Conservation (phyloP, 2,329 filamentous ascomycete species). For the Venturia asperata region DNA sequence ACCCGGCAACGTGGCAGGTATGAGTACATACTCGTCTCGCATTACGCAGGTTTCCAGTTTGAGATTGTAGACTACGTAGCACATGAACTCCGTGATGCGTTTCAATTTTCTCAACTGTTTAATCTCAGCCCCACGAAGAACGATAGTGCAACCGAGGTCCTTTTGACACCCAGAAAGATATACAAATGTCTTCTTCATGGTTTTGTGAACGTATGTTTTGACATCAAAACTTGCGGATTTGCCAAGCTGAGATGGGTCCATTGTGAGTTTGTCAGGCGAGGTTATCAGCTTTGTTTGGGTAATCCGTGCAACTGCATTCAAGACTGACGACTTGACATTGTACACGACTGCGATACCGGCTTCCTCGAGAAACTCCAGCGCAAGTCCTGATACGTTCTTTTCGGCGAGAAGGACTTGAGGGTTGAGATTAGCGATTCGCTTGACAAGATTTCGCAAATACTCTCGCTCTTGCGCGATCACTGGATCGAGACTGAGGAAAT, state of each 20-base stretch:
- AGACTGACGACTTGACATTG: constrained; percentile 92
- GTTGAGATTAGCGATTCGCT: constrained; percentile 75
- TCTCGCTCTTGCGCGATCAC: constrained; percentile 96
- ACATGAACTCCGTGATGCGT: constrained; percentile 95
- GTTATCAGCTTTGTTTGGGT: constrained; percentile 89
- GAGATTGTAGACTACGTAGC: constrained; percentile 96
- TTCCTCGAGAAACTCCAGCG: constrained; percentile 78
- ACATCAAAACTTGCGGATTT: constrained; percentile 84
- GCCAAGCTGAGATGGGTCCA: constrained; percentile 66
- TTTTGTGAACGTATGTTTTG: constrained; percentile 84
- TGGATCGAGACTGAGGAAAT: constrained; percentile 97
- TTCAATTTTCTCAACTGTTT: constrained; percentile 72
- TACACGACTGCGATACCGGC: constrained; percentile 89
- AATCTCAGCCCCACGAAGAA: constrained; percentile 72
- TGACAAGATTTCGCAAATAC: constrained; percentile 84
- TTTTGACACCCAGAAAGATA: constrained; percentile 86
- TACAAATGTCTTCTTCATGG: constrained; percentile 87
- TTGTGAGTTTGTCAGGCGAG: constrained; percentile 86
- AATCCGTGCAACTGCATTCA: constrained; percentile 89
- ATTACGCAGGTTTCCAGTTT: constrained; percentile 93
- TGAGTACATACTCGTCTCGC: constrained; percentile 82
- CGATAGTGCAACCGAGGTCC: constrained; percentile 90
- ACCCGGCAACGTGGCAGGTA: constrained; percentile 55
- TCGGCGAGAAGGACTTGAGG: constrained; percentile 87
- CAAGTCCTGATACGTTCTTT: constrained; percentile 84